phyloP scores from a whole-genome alignment of 2,329 filamentous ascomycete genomes.

The Zymoseptoria crescenta region DNA sequence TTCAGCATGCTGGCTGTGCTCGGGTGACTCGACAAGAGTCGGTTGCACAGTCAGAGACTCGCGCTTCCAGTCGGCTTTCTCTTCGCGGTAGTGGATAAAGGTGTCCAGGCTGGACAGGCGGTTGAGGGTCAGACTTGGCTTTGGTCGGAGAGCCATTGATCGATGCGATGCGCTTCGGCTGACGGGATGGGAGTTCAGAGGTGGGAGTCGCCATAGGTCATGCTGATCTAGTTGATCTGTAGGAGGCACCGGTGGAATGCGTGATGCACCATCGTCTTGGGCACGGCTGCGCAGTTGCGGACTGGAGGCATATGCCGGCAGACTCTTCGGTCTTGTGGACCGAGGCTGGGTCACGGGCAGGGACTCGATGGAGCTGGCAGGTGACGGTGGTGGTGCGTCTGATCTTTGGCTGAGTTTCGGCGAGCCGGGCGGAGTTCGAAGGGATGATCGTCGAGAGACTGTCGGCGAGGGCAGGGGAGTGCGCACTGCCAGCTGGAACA shows the following conservation, averaged over 20 bases:
- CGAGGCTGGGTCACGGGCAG: slow-evolving; percentile 2
- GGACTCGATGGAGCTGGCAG: slow-evolving; percentile 9
- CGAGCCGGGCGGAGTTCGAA: not conserved
- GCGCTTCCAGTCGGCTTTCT: slow-evolving; percentile 22
- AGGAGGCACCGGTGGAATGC: slow-evolving; percentile 7
- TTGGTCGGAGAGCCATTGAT: slow-evolving; percentile 13
- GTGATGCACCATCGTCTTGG: not conserved
- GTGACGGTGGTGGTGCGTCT: slow-evolving; percentile 2
- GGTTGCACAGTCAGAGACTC: slow-evolving; percentile 15
- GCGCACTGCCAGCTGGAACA: not conserved
- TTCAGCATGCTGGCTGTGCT: slow-evolving; percentile 1
- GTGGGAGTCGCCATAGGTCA: slow-evolving; percentile 17
- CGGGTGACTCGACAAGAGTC: slow-evolving; percentile 4
- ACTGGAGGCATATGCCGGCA: not conserved
- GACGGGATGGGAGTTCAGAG: slow-evolving; percentile 11
- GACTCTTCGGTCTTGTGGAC: not conserved
- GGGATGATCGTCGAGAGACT: not conserved
- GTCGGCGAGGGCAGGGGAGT: not conserved
- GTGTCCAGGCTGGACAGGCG: slow-evolving; percentile 27
- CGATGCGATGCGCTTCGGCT: slow-evolving; percentile 14
- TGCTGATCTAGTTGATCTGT: slow-evolving; percentile 3
- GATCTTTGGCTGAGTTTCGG: not conserved
- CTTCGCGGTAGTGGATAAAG: slow-evolving; percentile 27
- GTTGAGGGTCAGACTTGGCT: slow-evolving; percentile 19
- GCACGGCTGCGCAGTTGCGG: not conserved